Percentiles rank a stretch among this genome's conserved stretches.
These are phyloP conservation scores for Coemansia sp. DNA, from an alignment of 192 early-diverging fungal genomes.

Conservation along the genomic window DNA sequence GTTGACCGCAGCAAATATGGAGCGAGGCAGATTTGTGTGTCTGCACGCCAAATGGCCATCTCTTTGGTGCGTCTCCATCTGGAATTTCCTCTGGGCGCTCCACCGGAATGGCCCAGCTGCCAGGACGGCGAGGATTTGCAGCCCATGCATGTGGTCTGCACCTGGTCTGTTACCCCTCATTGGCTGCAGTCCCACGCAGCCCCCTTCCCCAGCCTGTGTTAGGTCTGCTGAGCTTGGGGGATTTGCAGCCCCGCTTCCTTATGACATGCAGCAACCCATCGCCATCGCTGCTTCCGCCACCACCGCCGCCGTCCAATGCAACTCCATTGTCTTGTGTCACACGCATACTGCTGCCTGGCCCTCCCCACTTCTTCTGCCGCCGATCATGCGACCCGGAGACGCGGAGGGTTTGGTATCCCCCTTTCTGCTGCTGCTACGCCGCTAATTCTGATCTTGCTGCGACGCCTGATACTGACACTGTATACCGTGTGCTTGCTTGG, in stretches of 20 bases:
- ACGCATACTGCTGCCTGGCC: not conserved
- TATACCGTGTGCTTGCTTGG: not conserved
- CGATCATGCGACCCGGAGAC: slow-evolving; percentile 12
- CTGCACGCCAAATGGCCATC: not conserved
- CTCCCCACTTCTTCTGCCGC: slow-evolving; percentile 13
- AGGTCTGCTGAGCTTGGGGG: slow-evolving; percentile 6
- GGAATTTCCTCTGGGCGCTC: not conserved
- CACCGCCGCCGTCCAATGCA: not conserved
- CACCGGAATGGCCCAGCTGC: slow-evolving; percentile 2
- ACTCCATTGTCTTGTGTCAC: slow-evolving; percentile 13
- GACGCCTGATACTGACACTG: not conserved
- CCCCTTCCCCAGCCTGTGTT: slow-evolving; percentile 1
- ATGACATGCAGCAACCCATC: slow-evolving; percentile 6
- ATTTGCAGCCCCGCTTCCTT: slow-evolving; percentile 10
- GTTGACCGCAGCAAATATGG: not conserved
- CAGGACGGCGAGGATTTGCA: slow-evolving; percentile 40
- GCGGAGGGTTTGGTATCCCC: slow-evolving; percentile 1
- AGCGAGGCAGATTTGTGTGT: not conserved
- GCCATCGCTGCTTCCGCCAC: not conserved
- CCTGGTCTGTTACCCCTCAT: slow-evolving; percentile 6
- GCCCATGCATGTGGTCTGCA: slow-evolving; percentile 44
- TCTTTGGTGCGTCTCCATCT: slow-evolving; percentile 2
- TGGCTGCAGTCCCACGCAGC: slow-evolving; percentile 5
- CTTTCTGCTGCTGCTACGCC: not conserved
- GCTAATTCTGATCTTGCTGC: not conserved